A percentile compares a stretch with the other conserved stretches of the same genome.
phyloP scores from a whole-genome alignment of 2,329 filamentous ascomycete genomes.

The Coniochaeta prunicola region DNA sequence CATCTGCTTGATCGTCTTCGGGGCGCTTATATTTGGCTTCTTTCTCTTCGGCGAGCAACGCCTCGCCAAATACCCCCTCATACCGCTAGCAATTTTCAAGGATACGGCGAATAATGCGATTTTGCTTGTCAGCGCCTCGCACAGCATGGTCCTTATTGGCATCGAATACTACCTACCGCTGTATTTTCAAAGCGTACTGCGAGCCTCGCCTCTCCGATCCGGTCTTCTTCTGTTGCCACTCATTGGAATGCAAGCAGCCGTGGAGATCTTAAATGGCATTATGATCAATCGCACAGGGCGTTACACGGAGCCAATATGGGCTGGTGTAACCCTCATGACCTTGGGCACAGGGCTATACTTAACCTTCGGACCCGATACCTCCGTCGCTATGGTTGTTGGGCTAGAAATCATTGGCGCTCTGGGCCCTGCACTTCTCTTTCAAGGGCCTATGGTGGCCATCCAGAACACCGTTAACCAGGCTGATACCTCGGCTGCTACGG shows the following conservation, averaged over 20 bases:
- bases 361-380: constrained; percentile 37
- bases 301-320: constrained; percentile 48
- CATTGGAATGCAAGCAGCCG: constrained; percentile 37
- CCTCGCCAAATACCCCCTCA: constrained; percentile 57
- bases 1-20: constrained; percentile 56
- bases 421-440: constrained; percentile 56
- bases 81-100: constrained; percentile 56
- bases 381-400: constrained; percentile 38
- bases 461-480: constrained; percentile 52
- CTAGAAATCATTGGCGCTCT: constrained; percentile 53
- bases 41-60: constrained; percentile 57
- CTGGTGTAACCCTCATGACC: constrained; percentile 45
- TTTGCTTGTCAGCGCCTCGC: constrained; percentile 37
- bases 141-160: constrained; percentile 54
- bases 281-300: constrained; percentile 46
- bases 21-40: constrained; percentile 35
- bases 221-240: constrained; percentile 56
- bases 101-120: constrained; percentile 48
- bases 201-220: constrained; percentile 52
- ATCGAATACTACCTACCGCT: constrained; percentile 65
- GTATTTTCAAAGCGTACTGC: constrained; percentile 63
- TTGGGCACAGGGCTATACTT: constrained; percentile 53
- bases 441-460: constrained; percentile 54
- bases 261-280: constrained; percentile 33
- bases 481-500: constrained; percentile 57